Evolutionary conservation across 768 basidiomycete species (phyloP).

Genomic region (Leccinum subgranulosum): DNA sequence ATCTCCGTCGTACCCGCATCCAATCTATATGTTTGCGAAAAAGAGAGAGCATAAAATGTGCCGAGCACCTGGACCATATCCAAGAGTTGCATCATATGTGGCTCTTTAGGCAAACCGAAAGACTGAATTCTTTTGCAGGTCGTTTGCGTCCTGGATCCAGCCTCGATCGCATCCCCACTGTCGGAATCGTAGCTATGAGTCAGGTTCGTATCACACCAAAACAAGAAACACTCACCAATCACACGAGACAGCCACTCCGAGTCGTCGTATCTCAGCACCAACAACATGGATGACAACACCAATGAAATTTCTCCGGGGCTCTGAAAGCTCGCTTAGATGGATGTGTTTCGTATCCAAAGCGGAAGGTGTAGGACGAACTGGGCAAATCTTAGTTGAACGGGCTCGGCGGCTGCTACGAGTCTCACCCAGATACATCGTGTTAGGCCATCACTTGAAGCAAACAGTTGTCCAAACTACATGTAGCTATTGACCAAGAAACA

Average conservation of each 20-base stretch:
- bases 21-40: neutral
- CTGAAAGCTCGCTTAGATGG: constrained; percentile 61
- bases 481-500: too few relatives aligned
- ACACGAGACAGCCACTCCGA: constrained; percentile 57
- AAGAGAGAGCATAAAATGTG: constrained; percentile 17
- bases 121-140: constrained; percentile 34
- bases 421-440: too few relatives aligned
- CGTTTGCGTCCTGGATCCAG: constrained; percentile 47
- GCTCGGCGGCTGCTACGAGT: too few relatives aligned
- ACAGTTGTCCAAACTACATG: too few relatives aligned
- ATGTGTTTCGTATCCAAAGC: too few relatives aligned
- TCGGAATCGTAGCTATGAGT: constrained; percentile 66
- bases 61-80: constrained; percentile 66
- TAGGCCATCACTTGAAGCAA: too few relatives aligned
- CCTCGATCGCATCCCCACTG: constrained; percentile 71
- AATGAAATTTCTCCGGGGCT: constrained; percentile 65
- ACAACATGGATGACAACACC: constrained; percentile 64
- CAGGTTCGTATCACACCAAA: neutral
- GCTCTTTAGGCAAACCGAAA: constrained; percentile 4
- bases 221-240: constrained; percentile 42
- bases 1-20: constrained; percentile 67
- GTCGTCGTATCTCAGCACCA: constrained; percentile 52
- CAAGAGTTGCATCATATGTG: constrained; percentile 50
- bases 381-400: too few relatives aligned
- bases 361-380: too few relatives aligned